Conservation (phyloP, 371 early-diverging fungal genomes). For the Mucor sp. region DNA sequence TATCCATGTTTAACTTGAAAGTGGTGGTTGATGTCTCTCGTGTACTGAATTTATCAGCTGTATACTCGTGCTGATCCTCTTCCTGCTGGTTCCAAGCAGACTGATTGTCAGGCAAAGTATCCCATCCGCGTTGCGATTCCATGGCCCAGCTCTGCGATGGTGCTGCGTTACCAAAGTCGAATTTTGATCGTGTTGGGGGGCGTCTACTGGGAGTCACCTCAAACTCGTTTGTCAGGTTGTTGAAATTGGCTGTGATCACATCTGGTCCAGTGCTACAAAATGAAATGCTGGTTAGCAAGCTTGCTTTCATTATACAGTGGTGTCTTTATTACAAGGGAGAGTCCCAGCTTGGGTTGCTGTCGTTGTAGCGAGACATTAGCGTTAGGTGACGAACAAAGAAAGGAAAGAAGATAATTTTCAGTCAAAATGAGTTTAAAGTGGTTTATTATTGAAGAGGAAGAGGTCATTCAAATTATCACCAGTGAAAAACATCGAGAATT, state of each 20-base stretch:
- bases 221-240: conserved; percentile 21
- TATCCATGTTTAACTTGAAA: conserved; percentile 31
- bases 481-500: too few species aligned
- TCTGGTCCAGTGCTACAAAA: conserved; percentile 6
- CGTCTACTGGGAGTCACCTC: conserved; percentile 8
- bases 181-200: conserved; percentile 9
- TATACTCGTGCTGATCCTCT: not conserved
- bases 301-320: not conserved
- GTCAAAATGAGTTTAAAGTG: not conserved
- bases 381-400: not conserved
- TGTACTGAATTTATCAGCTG: not conserved
- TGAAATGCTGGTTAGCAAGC: not conserved
- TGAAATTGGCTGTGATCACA: conserved; percentile 22
- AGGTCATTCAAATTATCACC: too few species aligned
- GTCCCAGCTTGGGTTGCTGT: conserved; percentile 17
- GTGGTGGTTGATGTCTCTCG: conserved; percentile 8
- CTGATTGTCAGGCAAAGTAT: not conserved
- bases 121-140: conserved; percentile 15
- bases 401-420: not conserved
- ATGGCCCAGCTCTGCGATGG: conserved; percentile 3
- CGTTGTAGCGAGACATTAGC: not conserved
- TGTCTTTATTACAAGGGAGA: conserved; percentile 7
- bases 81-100: not conserved
- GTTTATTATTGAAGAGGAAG: too few species aligned
- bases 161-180: conserved; percentile 9